Conservation (phyloP, 2,329 filamentous ascomycete species). For the Simplicillium aogashimaense region DNA sequence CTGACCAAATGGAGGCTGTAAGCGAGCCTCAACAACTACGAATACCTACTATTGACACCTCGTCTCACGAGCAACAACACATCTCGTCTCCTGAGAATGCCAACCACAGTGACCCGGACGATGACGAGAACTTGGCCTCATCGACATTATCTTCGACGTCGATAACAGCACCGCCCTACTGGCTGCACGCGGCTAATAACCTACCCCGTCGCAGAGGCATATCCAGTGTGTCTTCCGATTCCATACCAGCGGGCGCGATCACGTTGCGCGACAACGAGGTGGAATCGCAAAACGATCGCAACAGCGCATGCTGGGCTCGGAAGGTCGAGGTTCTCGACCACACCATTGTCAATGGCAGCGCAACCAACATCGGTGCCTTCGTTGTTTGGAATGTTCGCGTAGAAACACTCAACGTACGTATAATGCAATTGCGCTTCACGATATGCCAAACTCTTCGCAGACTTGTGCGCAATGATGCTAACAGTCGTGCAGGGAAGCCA, state of each 20-base stretch:
- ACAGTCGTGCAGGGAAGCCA: conserved; percentile 39
- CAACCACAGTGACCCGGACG: background rate
- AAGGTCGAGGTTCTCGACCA: conserved; percentile 50
- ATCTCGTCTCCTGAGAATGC: background rate
- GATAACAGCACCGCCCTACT: conserved; percentile 33
- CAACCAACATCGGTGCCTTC: conserved; percentile 68
- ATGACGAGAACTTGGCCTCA: conserved; percentile 11
- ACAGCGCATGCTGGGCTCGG: conserved; percentile 54
- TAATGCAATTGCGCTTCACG: background rate
- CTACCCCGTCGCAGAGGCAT: conserved; percentile 23
- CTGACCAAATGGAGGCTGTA: no score
- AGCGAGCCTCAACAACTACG: no score
- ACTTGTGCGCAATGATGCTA: background rate
- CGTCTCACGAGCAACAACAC: background rate
- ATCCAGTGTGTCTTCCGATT: conserved; percentile 38
- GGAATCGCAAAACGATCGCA: conserved; percentile 37
- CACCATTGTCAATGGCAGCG: conserved; percentile 45
- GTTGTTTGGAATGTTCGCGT: conserved; percentile 90
- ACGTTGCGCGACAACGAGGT: conserved; percentile 53
- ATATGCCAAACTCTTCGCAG: background rate
- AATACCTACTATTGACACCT: no score
- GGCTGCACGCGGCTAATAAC: conserved; percentile 18
- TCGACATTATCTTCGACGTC: conserved; percentile 17
- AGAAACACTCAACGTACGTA: conserved; percentile 68
- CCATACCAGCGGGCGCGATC: conserved; percentile 42